Evolutionary conservation across 179 eudicot species (phyloP).

Genomic region (Heliamphora pulchella): DNA sequence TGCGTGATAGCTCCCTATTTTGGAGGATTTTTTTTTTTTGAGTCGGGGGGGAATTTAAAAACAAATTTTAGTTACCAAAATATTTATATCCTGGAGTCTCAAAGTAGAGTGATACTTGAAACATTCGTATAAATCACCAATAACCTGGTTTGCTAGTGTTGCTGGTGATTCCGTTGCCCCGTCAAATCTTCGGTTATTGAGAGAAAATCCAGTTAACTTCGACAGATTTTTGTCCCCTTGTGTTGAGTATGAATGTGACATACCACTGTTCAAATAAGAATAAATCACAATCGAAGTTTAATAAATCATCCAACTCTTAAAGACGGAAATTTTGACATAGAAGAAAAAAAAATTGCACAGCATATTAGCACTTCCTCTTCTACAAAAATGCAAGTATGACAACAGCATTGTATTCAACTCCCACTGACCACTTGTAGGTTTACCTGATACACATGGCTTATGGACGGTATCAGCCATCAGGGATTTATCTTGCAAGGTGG

Average conservation of each 20-base stretch:
- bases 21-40: background rate
- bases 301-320: background rate
- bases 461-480: no score
- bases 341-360: background rate
- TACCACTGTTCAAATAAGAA: conserved; percentile 35
- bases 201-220: conserved; percentile 34
- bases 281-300: background rate
- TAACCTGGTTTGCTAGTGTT: conserved; percentile 45
- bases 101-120: background rate
- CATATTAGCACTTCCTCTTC: background rate
- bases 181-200: conserved; percentile 37
- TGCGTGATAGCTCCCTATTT: conserved; percentile 49
- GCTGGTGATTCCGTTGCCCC: conserved; percentile 36
- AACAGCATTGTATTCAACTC: no score
- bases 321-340: background rate
- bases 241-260: conserved; percentile 67
- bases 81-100: background rate
- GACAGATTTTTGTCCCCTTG: conserved; percentile 44
- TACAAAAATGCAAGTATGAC: conserved; percentile 2
- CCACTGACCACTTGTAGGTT: no score
- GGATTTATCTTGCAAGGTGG: no score
- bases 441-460: no score
- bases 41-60: background rate
- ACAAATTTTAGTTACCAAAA: background rate
- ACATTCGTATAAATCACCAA: conserved; percentile 23